These are phyloP conservation scores for Cadophora luteo-olivacea DNA, from an alignment of 2,329 filamentous ascomycete genomes.

Conservation along the genomic window DNA sequence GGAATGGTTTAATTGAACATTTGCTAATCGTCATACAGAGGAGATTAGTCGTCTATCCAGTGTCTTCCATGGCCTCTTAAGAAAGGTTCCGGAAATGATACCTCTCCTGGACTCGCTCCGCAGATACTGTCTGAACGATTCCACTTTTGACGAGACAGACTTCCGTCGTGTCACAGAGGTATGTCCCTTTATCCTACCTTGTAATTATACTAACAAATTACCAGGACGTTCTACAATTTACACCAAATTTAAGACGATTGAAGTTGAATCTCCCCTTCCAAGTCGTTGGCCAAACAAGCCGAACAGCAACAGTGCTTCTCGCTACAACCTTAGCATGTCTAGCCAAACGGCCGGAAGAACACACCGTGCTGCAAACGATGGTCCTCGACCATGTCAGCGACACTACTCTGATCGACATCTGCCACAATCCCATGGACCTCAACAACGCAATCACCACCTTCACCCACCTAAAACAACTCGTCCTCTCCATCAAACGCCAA, in stretches of 20 bases:
- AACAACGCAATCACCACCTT: conserved; percentile 55
- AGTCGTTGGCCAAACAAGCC: conserved; percentile 53
- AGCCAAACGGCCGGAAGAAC: conserved; percentile 52
- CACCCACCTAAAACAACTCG: conserved; percentile 51
- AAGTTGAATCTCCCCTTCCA: conserved; percentile 60
- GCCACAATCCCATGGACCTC: conserved; percentile 58
- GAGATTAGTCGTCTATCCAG: conserved; percentile 56
- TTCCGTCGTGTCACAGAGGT: conserved; percentile 51
- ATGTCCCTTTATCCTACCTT: neutral
- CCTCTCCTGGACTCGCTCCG: conserved; percentile 53
- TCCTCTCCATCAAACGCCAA: conserved; percentile 55
- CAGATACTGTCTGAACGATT: conserved; percentile 55
- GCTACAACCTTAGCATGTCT: conserved; percentile 59
- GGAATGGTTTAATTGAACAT: neutral
- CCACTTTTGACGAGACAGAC: conserved; percentile 57
- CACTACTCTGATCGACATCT: conserved; percentile 54
- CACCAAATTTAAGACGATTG: conserved; percentile 53
- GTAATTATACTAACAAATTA: conserved; percentile 10
- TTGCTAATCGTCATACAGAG: conserved; percentile 46
- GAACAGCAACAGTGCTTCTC: conserved; percentile 57
- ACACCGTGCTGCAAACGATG: conserved; percentile 51
- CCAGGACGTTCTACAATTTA: conserved; percentile 50
- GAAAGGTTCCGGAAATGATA: conserved; percentile 51
- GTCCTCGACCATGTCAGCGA: conserved; percentile 59
- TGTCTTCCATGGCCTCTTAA: conserved; percentile 51